Conservation (phyloP, 2,329 filamentous ascomycete genomes). For the Claviceps sp. region DNA sequence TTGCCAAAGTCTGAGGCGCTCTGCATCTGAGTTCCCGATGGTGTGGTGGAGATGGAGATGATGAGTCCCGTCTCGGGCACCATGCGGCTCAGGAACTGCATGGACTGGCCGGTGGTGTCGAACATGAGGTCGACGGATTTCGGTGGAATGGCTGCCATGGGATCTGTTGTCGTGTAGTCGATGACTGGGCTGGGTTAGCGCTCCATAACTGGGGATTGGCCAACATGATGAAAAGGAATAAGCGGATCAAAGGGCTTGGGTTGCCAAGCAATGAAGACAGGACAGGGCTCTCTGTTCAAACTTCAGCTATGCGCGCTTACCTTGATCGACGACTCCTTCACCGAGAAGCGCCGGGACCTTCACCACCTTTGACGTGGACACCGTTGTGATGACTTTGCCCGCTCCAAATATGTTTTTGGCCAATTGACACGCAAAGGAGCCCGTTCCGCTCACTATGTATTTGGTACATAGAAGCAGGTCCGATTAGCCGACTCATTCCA, state of each 20-base stretch:
- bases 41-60: conserved; percentile 21
- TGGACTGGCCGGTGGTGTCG: conserved; percentile 24
- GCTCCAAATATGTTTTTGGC: conserved; percentile 30
- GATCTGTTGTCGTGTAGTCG: conserved; percentile 12
- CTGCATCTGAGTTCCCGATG: conserved; percentile 23
- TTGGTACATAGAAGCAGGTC: background rate
- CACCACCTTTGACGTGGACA: conserved; percentile 28
- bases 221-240: background rate
- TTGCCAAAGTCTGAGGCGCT: conserved; percentile 13
- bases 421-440: conserved; percentile 22
- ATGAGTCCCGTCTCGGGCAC: conserved; percentile 20
- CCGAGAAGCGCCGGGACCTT: conserved; percentile 24
- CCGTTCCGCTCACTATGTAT: conserved; percentile 12
- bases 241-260: background rate
- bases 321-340: conserved; percentile 23
- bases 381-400: conserved; percentile 30
- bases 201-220: background rate
- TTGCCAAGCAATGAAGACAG: background rate
- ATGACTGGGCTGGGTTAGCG: conserved; percentile 8
- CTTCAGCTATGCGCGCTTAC: conserved; percentile 7
- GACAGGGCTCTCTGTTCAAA: background rate
- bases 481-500: background rate
- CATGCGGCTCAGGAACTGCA: conserved; percentile 23
- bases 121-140: conserved; percentile 28
- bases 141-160: conserved; percentile 15